Evolutionary conservation across 768 basidiomycete species (phyloP).

Genomic region (Pleurotus salmoneostramineus): DNA sequence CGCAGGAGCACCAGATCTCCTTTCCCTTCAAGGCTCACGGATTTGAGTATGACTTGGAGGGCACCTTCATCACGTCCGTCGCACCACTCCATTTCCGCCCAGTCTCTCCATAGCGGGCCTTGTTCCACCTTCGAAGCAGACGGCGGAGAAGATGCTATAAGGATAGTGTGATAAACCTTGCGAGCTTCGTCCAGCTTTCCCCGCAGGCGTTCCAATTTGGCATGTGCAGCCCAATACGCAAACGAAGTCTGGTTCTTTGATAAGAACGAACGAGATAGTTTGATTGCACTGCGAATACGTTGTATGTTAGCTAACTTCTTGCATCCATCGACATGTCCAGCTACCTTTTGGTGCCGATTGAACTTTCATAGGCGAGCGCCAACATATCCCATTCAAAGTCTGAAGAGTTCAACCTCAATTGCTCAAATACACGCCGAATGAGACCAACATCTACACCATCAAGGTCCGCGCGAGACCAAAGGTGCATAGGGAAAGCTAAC

Average conservation of each 20-base stretch:
- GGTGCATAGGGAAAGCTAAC: constrained; percentile 19
- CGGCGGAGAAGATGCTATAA: constrained; percentile 39
- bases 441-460: constrained; percentile 43
- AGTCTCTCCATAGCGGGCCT: constrained; percentile 71
- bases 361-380: constrained; percentile 65
- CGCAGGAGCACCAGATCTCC: constrained; percentile 56
- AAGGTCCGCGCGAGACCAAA: constrained; percentile 47
- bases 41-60: constrained; percentile 48
- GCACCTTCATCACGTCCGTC: constrained; percentile 44
- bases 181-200: constrained; percentile 65
- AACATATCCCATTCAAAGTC: constrained; percentile 66
- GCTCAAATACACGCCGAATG: constrained; percentile 55
- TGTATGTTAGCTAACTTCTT: constrained; percentile 6
- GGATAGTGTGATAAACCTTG: constrained; percentile 71
- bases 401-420: constrained; percentile 42
- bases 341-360: constrained; percentile 54
- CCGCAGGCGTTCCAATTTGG: constrained; percentile 64
- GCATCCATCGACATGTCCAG: constrained; percentile 10
- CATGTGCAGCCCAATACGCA: constrained; percentile 72
- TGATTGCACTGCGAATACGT: constrained; percentile 50
- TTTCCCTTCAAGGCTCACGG: constrained; percentile 48
- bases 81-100: constrained; percentile 85
- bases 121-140: constrained; percentile 27
- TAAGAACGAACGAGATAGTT: constrained; percentile 62
- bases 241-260: constrained; percentile 53